Evolutionary conservation across 306 rosid species (phyloP), one percentile per base, ranked within the genome.

Genomic region (Adenanthera pavonina): DNA sequence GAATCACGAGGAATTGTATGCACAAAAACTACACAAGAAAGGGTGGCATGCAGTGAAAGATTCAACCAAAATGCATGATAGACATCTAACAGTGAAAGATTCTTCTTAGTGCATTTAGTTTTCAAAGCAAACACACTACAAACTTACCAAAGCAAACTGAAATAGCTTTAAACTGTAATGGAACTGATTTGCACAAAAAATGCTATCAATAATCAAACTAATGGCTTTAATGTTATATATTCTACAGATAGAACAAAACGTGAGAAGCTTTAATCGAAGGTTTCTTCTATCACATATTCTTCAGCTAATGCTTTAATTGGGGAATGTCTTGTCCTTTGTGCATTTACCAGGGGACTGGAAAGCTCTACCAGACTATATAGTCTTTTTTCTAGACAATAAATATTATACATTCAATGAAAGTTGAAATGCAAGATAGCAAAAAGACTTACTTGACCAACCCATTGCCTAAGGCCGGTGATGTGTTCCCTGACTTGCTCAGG

Each of bases 401-500:
- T 34, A 7, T 34, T 64, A 6, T 13, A 35, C 5, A 14, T 35
- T 38, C 5, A 5, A 64, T 64, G 25, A 75, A 75, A 78, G 56
- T 19, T 8, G 51, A 48, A 25, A 57, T 67, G 52, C 44, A 38
- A 59, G 60, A 74, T 79, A 69, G 66, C 40, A 69, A 76, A 62
- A 36, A 61, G 43, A 84, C 92, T 82, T 88, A 96, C 99, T 89
- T 92, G 97, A 83, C 99, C 99, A 90, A 96, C 96, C 99, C 99
- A 96, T 82, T 84, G 96, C 90, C 98, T 87, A 81, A 96, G 97
- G 80, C 99, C 94, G 40, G 40, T 76, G 67, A 93, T 96, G 70
- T 96, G 99, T 48, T 88, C 93, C 85, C 92, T 88, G 80, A 96
- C 96, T 85, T 93, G 97, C 88, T 96, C 97, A 10, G 99, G 99